A percentile compares a stretch with the other conserved stretches of the same genome.
Conservation (phyloP, 1,284 basidiomycete genomes). For the Cryptococcus sp. region DNA sequence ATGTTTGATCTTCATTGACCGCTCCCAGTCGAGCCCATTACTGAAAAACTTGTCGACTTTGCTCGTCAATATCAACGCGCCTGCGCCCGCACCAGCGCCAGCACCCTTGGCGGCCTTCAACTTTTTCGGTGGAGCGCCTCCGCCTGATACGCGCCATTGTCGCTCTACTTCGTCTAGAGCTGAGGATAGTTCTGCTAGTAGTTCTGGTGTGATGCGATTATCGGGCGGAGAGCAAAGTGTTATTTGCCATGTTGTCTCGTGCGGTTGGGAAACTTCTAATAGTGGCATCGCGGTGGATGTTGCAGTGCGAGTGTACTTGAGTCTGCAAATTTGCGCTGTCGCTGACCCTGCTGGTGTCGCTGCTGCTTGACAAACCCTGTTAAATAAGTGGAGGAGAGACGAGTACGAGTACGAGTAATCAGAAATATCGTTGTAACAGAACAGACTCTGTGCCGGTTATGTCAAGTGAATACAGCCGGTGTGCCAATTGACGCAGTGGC, state of each 20-base stretch:
- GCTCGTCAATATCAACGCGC: conserved; percentile 72
- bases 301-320: too few relatives aligned
- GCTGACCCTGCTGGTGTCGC: too few relatives aligned
- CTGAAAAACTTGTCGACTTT: conserved; percentile 85
- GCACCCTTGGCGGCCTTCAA: conserved; percentile 49
- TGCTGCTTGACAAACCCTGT: too few relatives aligned
- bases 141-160: conserved; percentile 68
- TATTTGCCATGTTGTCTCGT: conserved; percentile 41
- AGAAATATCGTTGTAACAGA: too few relatives aligned
- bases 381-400: too few relatives aligned
- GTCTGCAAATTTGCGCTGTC: too few relatives aligned
- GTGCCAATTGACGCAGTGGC: too few relatives aligned
- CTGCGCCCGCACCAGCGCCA: conserved; percentile 49
- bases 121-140: conserved; percentile 50
- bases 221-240: conserved; percentile 49
- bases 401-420: too few relatives aligned
- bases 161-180: conserved; percentile 75
- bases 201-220: conserved; percentile 48
- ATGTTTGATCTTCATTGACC: conserved; percentile 62
- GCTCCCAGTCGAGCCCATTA: conserved; percentile 77
- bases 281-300: conserved; percentile 10
- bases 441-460: too few relatives aligned
- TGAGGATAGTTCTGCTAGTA: conserved; percentile 38
- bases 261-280: conserved; percentile 36
- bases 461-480: too few relatives aligned